Evolutionary conservation across 2,329 filamentous ascomycete genomes (phyloP).

Genomic region (Botrytis sinoallii): DNA sequence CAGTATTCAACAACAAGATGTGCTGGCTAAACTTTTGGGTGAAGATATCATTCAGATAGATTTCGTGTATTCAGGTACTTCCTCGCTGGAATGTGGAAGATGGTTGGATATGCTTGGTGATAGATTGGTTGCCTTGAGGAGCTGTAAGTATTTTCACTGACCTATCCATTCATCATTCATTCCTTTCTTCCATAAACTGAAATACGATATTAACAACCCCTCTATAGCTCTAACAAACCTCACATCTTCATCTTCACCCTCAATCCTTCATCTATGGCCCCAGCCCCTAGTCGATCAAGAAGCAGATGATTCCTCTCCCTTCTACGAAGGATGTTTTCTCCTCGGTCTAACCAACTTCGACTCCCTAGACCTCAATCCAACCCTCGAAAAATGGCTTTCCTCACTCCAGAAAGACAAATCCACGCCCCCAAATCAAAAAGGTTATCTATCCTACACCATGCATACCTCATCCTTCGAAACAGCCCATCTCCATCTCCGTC

Average conservation of each 20-base stretch:
- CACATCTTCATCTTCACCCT: not conserved
- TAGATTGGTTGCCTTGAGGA: not conserved
- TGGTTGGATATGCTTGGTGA: not conserved
- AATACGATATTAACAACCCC: not conserved
- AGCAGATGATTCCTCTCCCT: not conserved
- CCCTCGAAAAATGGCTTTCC: not conserved
- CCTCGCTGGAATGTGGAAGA: conserved; percentile 17
- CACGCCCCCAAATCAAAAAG: not conserved
- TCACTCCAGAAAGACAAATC: not conserved
- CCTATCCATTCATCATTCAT: not conserved
- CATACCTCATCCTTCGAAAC: not conserved
- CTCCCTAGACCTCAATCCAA: not conserved
- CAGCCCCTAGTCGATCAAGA: not conserved
- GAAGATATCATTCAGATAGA: conserved; percentile 15
- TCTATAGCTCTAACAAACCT: not conserved
- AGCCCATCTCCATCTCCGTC: not conserved
- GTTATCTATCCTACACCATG: not conserved
- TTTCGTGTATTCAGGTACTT: conserved; percentile 25
- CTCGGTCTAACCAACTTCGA: not conserved
- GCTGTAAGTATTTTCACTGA: not conserved
- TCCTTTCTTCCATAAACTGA: not conserved
- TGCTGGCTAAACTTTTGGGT: not conserved
- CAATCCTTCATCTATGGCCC: not conserved
- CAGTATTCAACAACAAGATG: not conserved
- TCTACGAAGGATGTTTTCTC: not conserved